phyloP scores from a whole-genome alignment of 148 eudicot species.

The Gaultheria prostrata region DNA sequence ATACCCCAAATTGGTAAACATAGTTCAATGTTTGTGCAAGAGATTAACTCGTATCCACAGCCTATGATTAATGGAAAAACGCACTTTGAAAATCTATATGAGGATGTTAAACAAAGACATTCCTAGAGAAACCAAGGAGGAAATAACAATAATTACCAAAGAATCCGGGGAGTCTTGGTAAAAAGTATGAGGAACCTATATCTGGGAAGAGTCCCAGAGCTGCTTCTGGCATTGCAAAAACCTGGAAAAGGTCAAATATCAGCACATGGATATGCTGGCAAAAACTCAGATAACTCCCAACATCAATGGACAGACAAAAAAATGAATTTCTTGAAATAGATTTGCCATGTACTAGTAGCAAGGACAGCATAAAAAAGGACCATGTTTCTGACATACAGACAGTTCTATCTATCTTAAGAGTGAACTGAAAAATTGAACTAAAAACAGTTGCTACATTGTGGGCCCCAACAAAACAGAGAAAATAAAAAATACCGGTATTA shows the following conservation, averaged over 20 bases:
- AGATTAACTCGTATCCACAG: neutral
- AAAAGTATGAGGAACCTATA: constrained; percentile 83
- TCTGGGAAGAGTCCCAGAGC: constrained; percentile 93
- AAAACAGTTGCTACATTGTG: neutral
- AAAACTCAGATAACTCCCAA: neutral
- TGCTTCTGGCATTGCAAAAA: constrained; percentile 98
- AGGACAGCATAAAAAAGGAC: neutral
- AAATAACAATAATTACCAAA: constrained; percentile 51
- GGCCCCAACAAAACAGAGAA: neutral
- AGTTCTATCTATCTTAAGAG: neutral
- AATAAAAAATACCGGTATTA: neutral
- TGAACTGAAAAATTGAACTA: neutral
- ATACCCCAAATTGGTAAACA: neutral
- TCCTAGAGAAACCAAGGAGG: neutral
- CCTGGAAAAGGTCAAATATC: constrained; percentile 34
- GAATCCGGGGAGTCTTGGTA: constrained; percentile 90
- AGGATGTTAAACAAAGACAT: neutral
- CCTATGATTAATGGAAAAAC: neutral
- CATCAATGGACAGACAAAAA: neutral
- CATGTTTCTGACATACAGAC: neutral
- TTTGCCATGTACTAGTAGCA: neutral
- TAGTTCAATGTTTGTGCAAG: neutral
- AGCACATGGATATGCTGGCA: neutral
- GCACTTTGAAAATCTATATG: neutral
- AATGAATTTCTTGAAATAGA: no score